Conservation (phyloP, 352 stramenopile genomes). For the Phytophthora palmivora region DNA sequence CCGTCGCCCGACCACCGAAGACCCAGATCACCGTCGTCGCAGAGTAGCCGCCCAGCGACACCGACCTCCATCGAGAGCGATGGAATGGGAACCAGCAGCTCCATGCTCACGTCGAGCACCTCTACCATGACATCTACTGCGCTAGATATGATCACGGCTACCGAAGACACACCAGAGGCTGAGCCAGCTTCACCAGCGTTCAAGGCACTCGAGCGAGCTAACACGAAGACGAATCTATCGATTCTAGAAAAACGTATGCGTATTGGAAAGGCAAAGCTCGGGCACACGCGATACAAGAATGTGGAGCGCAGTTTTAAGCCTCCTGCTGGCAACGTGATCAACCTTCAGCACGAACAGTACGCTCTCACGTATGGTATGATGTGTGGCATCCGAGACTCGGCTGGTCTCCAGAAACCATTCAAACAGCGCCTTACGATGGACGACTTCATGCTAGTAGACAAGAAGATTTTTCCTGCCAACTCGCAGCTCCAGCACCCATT, state of each 20-base stretch:
- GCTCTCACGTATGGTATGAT: constrained; percentile 99
- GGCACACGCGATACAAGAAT: constrained; percentile 57
- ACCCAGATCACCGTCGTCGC: constrained; percentile 23
- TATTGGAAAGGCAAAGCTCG: constrained; percentile 61
- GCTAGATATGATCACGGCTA: constrained; percentile 16
- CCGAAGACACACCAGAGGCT: constrained; percentile 16
- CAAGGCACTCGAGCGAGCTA: constrained; percentile 51
- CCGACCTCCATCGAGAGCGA: constrained; percentile 33
- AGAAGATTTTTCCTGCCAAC: constrained; percentile 77
- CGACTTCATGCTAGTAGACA: constrained; percentile 91
- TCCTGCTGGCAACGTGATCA: constrained; percentile 77
- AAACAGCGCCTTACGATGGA: constrained; percentile 89
- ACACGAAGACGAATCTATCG: constrained; percentile 53
- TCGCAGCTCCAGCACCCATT: constrained; percentile 82
- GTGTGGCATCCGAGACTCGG: constrained; percentile 96
- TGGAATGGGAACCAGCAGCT: constrained; percentile 33
- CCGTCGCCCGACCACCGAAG: constrained; percentile 9
- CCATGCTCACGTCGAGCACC: constrained; percentile 24
- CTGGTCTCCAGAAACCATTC: constrained; percentile 84
- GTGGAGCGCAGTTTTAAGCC: constrained; percentile 70
- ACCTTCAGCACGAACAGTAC: constrained; percentile 96
- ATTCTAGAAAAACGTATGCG: constrained; percentile 64
- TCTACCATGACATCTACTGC: constrained; percentile 3
- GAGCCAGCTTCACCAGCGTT: constrained; percentile 50
- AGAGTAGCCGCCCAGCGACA: constrained; percentile 26